Base-by-base conservation (phyloP, 1,284 basidiomycete genomes). In the Puccinia triticina region DNA sequence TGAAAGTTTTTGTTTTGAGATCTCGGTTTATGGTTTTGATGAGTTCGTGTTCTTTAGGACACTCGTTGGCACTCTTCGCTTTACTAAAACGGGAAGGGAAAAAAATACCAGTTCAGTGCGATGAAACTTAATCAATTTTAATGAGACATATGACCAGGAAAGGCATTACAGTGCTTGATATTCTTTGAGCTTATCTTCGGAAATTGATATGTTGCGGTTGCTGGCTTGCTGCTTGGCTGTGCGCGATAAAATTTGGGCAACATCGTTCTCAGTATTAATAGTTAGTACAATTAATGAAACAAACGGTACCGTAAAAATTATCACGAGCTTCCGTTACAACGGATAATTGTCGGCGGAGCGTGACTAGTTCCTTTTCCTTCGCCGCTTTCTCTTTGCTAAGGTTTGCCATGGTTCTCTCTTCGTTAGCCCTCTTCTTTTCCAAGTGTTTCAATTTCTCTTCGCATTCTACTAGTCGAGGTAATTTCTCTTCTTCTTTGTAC, bases 11-110 rank as follows among this genome's bases (percentile, higher is more conserved):
- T 5, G 53, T 69, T 61, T 76, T 82, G 18, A 71, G 32, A 55
- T 76, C 66, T 72, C 95, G 91, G n/a, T 89, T 89, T 1, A 96
- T 89, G 0, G 91, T 90, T 84, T 96, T 94, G 5, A 97, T 90
- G 32, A 92, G 89, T 86, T 97, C 94, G 0, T 97, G 92, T 87
- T 98, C 95, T 50, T 92, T 90, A 0, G 95, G 91, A 0, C 93
- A 95, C 61, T 92, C 90, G 1, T 92, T 88, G 83, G 92, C 93
- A 8, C 94, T 92, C 34, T 90, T 88, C 0, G 92, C 91, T 89
- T 94, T 94, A 61, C 93, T 74, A 55, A 29, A 18, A 55, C 12
- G 43, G 50, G 37, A 18, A 55, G 18, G n/a, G n/a, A n/a, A n/a
- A n/a, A n/a, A n/a, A n/a, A n/a, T 21, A 7, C 32, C 37, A 77